These are phyloP conservation scores for Cyberlindnera mississippiensis DNA, from an alignment of 805 yeast genomes.

Conservation along the genomic window DNA sequence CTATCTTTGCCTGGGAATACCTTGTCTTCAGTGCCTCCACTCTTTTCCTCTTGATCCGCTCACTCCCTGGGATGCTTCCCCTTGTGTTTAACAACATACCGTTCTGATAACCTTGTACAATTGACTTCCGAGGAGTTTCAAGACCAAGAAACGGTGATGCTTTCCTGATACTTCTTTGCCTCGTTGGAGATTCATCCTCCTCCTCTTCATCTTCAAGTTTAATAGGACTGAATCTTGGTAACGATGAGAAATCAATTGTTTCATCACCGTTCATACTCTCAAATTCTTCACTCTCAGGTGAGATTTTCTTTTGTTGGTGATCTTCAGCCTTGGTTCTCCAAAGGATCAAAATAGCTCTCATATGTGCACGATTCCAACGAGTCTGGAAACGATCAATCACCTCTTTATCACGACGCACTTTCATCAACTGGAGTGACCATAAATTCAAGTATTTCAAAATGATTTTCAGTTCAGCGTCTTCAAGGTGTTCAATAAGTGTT, in stretches of 20 bases:
- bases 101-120: constrained; percentile 1
- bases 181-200: constrained; percentile 25
- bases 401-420: constrained; percentile 33
- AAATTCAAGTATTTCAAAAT: constrained; percentile 27
- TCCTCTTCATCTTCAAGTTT: constrained; percentile 10
- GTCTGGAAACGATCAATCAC: constrained; percentile 29
- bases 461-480: constrained; percentile 23
- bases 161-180: constrained; percentile 2
- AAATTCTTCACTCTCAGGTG: neutral
- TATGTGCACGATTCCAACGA: constrained; percentile 39
- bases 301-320: too few species aligned
- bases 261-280: neutral
- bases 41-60: constrained; percentile 31
- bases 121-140: constrained; percentile 24
- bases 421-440: constrained; percentile 34
- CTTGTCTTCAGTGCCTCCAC: constrained; percentile 34
- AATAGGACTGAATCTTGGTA: neutral
- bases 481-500: constrained; percentile 18
- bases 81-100: constrained; percentile 3
- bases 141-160: constrained; percentile 9
- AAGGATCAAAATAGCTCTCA: constrained; percentile 32
- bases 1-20: constrained; percentile 32
- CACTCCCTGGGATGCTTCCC: constrained; percentile 36
- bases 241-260: neutral
- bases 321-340: constrained; percentile 30